Conservation (phyloP, 2,329 filamentous ascomycete genomes). For the Trichophyton schoenleinii region DNA sequence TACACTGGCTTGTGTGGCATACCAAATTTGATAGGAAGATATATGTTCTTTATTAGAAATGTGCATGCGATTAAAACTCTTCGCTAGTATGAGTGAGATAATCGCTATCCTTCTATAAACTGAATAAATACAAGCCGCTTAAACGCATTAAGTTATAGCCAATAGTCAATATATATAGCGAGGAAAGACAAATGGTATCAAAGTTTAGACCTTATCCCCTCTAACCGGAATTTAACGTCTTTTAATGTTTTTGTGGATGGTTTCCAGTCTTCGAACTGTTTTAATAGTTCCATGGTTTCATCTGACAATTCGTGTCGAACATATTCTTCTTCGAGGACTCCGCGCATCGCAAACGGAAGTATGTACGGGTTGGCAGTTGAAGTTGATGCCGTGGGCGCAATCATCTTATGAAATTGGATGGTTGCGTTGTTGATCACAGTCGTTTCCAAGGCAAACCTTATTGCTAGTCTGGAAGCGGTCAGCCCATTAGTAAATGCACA, state of each 20-base stretch:
- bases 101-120: neutral
- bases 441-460: constrained; percentile 63
- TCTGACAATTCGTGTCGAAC: constrained; percentile 66
- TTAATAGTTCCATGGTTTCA: constrained; percentile 69
- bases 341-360: constrained; percentile 89
- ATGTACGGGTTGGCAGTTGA: constrained; percentile 65
- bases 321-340: constrained; percentile 79
- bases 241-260: constrained; percentile 80
- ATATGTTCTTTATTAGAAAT: neutral
- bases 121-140: neutral
- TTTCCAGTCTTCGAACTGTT: constrained; percentile 87
- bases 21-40: neutral
- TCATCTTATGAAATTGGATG: constrained; percentile 42
- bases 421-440: constrained; percentile 39
- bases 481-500: neutral
- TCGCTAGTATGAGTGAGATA: neutral
- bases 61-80: neutral
- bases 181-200: constrained; percentile 19
- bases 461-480: constrained; percentile 43
- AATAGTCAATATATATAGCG: neutral
- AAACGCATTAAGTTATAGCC: neutral
- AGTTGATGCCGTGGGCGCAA: constrained; percentile 11
- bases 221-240: constrained; percentile 88
- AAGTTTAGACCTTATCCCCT: constrained; percentile 79
- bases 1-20: neutral